Evolutionary conservation across 768 basidiomycete species (phyloP), one percentile per base, ranked within the genome.

Genomic region (Amanita polypyramis): DNA sequence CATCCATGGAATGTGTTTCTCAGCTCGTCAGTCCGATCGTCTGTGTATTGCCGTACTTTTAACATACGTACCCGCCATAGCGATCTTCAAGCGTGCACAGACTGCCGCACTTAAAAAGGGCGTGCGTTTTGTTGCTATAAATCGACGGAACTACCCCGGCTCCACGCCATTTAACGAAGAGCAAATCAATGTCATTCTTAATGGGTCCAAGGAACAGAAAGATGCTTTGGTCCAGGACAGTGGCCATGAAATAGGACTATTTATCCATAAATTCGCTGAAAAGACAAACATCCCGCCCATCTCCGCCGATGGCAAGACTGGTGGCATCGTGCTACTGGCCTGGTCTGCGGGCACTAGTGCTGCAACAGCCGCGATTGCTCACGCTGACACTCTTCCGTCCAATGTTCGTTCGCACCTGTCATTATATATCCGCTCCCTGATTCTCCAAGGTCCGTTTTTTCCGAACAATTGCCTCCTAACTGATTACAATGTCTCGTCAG

Each of bases 1-100:
- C 14, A 46, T 58, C 5, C 55, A 58, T 53, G 56, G 56, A 15
- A 51, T 57, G 52, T 48, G 43, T 14, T 55, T 52, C 11, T 52
- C 20, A 10, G 48, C 50, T 27, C 27, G 52, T 56, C 21, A 15
- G 50, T 52, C 5, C 17, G 2, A 27, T 40, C 12, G 11, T 3
- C 1, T 32, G n/a, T 15, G 6, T 9, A 9, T 14, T 12, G 12
- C 8, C 38, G 12, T 15, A 20, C 36, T 23, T 12, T n/a, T n/a
- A n/a, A 38, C 25, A 4, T 25, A 1, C 9, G 9, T 37, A 20
- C 17, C 11, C 14, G 11, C 20, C 2, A 15, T n/a, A 48, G 47
- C 47, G 12, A 34, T 40, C 25, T 48, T 48, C 47, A 32, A 40
- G 17, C 39, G 33, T 17, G 38, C 29, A 4, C 30, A 32, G 4